These are phyloP conservation scores for Cicer arietinum DNA, from an alignment of 306 rosid genomes.

Conservation along the genomic window DNA sequence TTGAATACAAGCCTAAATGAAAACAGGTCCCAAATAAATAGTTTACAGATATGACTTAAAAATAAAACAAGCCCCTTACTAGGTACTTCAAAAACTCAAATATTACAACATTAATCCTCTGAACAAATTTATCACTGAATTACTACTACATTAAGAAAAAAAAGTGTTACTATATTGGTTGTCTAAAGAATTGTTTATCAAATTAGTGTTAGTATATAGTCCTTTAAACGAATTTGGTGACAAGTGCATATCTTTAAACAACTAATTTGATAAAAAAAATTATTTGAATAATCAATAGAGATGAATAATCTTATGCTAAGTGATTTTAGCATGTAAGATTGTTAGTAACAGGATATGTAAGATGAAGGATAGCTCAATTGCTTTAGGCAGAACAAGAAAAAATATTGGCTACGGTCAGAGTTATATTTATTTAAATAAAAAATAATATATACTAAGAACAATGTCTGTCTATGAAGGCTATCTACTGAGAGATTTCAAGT, in stretches of 20 bases:
- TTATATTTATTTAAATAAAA: too few species aligned
- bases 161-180: neutral
- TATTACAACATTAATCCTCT: neutral
- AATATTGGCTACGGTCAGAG: too few species aligned
- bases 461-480: too few species aligned
- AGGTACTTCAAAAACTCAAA: neutral
- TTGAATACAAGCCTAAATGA: neutral
- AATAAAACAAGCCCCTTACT: neutral
- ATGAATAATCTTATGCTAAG: neutral
- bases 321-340: neutral
- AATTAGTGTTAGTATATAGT: neutral
- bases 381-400: too few species aligned
- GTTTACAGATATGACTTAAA: neutral
- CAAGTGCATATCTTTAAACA: neutral
- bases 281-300: neutral
- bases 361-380: too few species aligned
- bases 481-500: neutral
- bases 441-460: too few species aligned
- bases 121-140: neutral
- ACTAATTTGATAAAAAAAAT: neutral
- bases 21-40: neutral
- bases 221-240: neutral
- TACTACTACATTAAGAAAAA: neutral
- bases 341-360: too few species aligned
- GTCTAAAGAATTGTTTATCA: neutral